phyloP scores from a whole-genome alignment of 1,139 yeast genomes.

The Debaryomyces fabryi region DNA sequence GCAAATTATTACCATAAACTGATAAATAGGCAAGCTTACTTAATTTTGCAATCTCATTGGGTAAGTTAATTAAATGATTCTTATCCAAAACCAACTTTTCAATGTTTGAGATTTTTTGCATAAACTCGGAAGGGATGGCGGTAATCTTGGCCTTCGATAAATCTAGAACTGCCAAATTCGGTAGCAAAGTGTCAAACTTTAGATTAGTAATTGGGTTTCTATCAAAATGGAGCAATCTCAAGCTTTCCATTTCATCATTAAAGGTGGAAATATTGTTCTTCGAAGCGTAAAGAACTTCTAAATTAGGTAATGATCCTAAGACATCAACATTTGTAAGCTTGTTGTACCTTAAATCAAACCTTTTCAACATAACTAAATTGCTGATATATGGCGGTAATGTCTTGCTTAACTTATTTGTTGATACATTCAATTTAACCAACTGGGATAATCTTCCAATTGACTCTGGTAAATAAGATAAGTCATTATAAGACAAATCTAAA shows the following conservation, averaged over 20 bases:
- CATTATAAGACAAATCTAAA: conserved; percentile 83
- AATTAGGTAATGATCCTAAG: conserved; percentile 61
- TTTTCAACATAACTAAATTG: conserved; percentile 58
- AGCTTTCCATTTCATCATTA: conserved; percentile 59
- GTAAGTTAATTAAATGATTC: conserved; percentile 79
- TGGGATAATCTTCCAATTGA: conserved; percentile 60
- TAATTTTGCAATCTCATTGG: conserved; percentile 66
- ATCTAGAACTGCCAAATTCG: conserved; percentile 70
- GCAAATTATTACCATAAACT: conserved; percentile 73
- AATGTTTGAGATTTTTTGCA: conserved; percentile 62
- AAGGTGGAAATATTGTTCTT: conserved; percentile 79
- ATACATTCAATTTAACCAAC: conserved; percentile 69
- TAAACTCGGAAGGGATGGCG: conserved; percentile 65
- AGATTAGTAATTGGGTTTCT: conserved; percentile 80
- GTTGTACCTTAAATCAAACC: conserved; percentile 81
- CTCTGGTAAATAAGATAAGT: conserved; percentile 61
- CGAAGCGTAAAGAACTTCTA: conserved; percentile 74
- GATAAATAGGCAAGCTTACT: conserved; percentile 66
- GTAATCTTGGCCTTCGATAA: conserved; percentile 83
- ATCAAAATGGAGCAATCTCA: conserved; percentile 57
- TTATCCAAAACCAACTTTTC: conserved; percentile 79
- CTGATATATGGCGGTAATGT: conserved; percentile 57
- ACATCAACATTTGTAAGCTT: conserved; percentile 65
- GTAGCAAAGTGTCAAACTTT: conserved; percentile 58
- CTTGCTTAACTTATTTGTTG: conserved; percentile 70